phyloP scores from a whole-genome alignment of 2,329 filamentous ascomycete species.

The Fusarium sp. region DNA sequence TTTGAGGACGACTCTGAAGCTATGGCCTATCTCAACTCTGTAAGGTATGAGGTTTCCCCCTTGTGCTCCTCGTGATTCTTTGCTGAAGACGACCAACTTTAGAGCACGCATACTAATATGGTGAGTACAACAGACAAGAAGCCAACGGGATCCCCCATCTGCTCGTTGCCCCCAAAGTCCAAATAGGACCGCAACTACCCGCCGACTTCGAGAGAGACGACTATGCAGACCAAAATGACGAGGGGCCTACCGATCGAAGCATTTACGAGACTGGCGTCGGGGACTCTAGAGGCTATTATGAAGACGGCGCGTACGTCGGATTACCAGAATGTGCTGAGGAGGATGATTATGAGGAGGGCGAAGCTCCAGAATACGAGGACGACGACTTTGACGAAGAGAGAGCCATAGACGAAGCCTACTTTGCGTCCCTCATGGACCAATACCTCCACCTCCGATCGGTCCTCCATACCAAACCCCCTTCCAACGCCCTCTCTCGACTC shows the following conservation, averaged over 20 bases:
- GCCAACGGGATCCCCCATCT: conserved; percentile 80
- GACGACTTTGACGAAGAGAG: conserved; percentile 40
- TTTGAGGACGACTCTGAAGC: conserved; percentile 77
- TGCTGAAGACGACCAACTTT: conserved; percentile 45
- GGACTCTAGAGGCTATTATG: conserved; percentile 74
- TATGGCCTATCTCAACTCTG: conserved; percentile 76
- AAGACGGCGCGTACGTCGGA: conserved; percentile 84
- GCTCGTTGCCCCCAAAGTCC: conserved; percentile 71
- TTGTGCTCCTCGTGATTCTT: conserved; percentile 14
- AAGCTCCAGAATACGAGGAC: conserved; percentile 41
- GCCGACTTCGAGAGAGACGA: conserved; percentile 48
- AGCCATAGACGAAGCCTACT: conserved; percentile 74
- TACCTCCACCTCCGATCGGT: conserved; percentile 74
- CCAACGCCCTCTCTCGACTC: conserved; percentile 65
- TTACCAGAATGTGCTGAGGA: conserved; percentile 57
- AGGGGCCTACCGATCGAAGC: conserved; percentile 52
- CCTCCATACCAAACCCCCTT: conserved; percentile 68
- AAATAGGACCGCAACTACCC: conserved; percentile 64
- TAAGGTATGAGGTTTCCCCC: conserved; percentile 67
- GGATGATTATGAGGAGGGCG: conserved; percentile 44
- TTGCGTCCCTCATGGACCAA: conserved; percentile 71
- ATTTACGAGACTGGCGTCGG: conserved; percentile 63
- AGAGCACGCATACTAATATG: conserved; percentile 59
- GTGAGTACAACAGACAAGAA: conserved; percentile 74
- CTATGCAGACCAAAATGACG: conserved; percentile 43